Evolutionary conservation across 2,329 filamentous ascomycete species (phyloP).

Genomic region (Apiospora sp.): DNA sequence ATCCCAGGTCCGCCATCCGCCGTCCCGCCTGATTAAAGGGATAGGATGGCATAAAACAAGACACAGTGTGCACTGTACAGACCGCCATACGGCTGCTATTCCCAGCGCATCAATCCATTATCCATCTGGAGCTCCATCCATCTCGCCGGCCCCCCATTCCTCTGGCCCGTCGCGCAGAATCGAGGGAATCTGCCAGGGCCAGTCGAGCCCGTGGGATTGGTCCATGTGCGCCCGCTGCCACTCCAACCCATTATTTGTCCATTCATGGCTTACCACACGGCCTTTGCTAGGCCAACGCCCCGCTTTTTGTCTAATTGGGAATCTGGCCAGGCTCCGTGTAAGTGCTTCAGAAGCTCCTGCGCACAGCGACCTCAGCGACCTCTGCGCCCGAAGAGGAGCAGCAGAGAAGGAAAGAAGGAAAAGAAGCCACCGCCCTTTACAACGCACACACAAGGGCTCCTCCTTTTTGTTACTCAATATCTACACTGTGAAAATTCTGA

Average conservation of each 20-base stretch:
- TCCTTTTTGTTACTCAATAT: neutral
- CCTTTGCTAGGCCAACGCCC: conserved; percentile 22
- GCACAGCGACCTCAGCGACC: conserved; percentile 11
- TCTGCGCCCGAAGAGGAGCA: neutral
- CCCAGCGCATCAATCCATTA: conserved; percentile 14
- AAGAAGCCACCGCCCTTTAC: conserved; percentile 11
- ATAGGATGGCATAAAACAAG: neutral
- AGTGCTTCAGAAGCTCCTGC: conserved; percentile 18
- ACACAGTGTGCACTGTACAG: conserved; percentile 12
- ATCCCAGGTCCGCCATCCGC: neutral
- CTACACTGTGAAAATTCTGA: conserved; percentile 12
- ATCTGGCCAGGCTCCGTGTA: conserved; percentile 13
- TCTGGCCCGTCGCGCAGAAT: conserved; percentile 14
- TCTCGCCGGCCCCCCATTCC: conserved; percentile 16
- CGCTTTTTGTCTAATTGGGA: conserved; percentile 17
- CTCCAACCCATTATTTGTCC: neutral
- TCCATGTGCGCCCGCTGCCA: conserved; percentile 6
- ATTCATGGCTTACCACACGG: conserved; percentile 8
- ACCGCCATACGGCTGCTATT: conserved; percentile 3
- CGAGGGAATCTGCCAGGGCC: neutral
- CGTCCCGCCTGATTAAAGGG: neutral
- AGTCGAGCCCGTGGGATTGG: conserved; percentile 10
- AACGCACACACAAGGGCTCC: conserved; percentile 5
- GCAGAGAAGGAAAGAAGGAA: neutral
- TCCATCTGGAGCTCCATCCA: neutral